Evolutionary conservation across 1,284 basidiomycete genomes (phyloP).

Genomic region (Inonotus obliquus): DNA sequence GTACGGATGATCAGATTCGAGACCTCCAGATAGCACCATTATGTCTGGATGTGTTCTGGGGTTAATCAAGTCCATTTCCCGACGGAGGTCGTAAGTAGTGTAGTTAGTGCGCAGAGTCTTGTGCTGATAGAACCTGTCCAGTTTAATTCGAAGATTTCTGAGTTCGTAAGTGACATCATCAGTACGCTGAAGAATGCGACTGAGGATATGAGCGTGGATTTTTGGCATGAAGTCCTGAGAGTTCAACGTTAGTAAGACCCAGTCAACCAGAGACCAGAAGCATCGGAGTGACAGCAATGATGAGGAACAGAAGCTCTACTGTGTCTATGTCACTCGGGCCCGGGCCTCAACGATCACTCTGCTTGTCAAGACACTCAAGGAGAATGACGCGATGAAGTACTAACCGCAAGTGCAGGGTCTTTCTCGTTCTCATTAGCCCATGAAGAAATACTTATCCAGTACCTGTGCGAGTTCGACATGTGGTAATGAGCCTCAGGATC

Average conservation of each 20-base stretch:
- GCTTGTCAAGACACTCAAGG: too few relatives aligned
- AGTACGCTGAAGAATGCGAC: conserved; percentile 12
- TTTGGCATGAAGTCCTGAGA: conserved; percentile 20
- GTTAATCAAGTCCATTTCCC: conserved; percentile 36
- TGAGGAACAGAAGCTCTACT: too few relatives aligned
- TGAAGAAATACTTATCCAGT: neutral
- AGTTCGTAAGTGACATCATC: conserved; percentile 21
- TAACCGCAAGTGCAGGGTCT: conserved; percentile 24
- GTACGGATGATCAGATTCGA: conserved; percentile 20
- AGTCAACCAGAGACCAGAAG: too few relatives aligned
- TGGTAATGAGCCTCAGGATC: neutral
- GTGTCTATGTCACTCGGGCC: too few relatives aligned
- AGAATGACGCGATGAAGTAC: too few relatives aligned
- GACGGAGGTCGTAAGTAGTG: conserved; percentile 39
- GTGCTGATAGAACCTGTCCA: conserved; percentile 29
- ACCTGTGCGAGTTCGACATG: neutral
- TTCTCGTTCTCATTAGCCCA: conserved; percentile 12
- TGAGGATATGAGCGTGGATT: conserved; percentile 24
- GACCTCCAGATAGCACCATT: conserved; percentile 31
- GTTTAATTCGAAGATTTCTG: conserved; percentile 19
- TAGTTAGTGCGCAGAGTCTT: conserved; percentile 36
- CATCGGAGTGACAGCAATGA: too few relatives aligned
- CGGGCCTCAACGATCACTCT: too few relatives aligned
- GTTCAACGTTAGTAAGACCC: too few relatives aligned
- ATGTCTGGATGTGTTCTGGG: conserved; percentile 30